phyloP scores from a whole-genome alignment of 2,329 filamentous ascomycete species.

The Aureobasidium sp. region DNA sequence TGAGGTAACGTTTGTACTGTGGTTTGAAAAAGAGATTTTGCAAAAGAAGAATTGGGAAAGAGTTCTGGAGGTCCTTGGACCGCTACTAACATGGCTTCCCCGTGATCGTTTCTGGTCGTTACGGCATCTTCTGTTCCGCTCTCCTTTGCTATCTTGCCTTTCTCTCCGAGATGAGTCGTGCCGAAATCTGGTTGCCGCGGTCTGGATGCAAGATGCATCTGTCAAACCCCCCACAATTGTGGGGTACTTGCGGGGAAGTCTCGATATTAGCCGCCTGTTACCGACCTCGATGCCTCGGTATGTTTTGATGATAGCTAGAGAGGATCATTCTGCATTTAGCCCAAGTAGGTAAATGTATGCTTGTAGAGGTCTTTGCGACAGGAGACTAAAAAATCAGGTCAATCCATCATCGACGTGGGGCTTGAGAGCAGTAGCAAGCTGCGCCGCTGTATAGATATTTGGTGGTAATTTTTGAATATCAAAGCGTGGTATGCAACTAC shows the following conservation, averaged over 20 bases:
- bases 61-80: not conserved
- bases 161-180: not conserved
- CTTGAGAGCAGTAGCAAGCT: not conserved
- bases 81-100: not conserved
- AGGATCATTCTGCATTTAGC: not conserved
- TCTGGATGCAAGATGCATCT: not conserved
- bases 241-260: not conserved
- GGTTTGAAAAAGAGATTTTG: not conserved
- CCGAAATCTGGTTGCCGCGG: not conserved
- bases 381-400: not conserved
- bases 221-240: not conserved
- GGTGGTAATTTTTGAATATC: too few species aligned
- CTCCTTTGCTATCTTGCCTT: not conserved
- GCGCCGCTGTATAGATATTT: too few species aligned
- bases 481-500: too few species aligned
- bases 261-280: not conserved
- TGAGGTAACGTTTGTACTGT: too few species aligned
- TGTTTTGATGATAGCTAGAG: too few species aligned
- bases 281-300: not conserved
- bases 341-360: not conserved
- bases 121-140: not conserved
- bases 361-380: not conserved
- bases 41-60: not conserved
- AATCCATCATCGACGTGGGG: not conserved
- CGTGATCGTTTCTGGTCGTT: not conserved